Base-by-base conservation (phyloP, 1,284 basidiomycete species). In the Ceratobasidium sp. region DNA sequence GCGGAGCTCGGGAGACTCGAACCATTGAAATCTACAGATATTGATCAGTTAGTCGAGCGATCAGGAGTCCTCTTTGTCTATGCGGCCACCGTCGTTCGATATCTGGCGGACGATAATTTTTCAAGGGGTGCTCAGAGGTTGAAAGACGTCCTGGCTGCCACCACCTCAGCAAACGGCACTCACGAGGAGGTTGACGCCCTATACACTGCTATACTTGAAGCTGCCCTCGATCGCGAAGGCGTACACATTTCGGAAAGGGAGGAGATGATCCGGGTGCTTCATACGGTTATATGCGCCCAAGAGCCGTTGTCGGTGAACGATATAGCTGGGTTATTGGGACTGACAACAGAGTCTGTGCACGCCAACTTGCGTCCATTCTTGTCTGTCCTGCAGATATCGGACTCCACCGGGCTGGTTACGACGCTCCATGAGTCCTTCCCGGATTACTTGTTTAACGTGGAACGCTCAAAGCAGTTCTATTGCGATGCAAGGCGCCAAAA, bases 11-110 rank as follows among this genome's bases (percentile, higher is more conserved):
- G 13, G n/a, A 51, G 22, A n/a, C 34, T 6, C n/a, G n/a, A n/a
- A n/a, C n/a, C n/a, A n/a, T n/a, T n/a, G n/a, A n/a, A n/a, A n/a
- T 29, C 46, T 29, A 34, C 40, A 1, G 37, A 29, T 11, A 15
- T 65, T 13, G 40, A 65, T 0, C 0, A 22, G 7, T 19, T 65
- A 8, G 25, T n/a, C 8, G 1, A 29, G 1, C 29, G 44, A n/a
- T 67, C 65, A 2, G 49, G 65, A 19, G 34, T 32, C 4, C 22
- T 67, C 2, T 67, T 67, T 13, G 32, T 67, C 13, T 67, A 67
- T 67, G 65, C 65, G n/a, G 46, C 65, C 65, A 67, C 65, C 13
- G 17, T 52, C n/a, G 46, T 67, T 2, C 65, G 65, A 13, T 67
- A 67, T 17, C 32, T 67, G n/a, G 22, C n/a, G 19, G 8, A 54